Evolutionary conservation across 2,329 filamentous ascomycete genomes (phyloP).

Genomic region (Malbranchea cinnamomea): DNA sequence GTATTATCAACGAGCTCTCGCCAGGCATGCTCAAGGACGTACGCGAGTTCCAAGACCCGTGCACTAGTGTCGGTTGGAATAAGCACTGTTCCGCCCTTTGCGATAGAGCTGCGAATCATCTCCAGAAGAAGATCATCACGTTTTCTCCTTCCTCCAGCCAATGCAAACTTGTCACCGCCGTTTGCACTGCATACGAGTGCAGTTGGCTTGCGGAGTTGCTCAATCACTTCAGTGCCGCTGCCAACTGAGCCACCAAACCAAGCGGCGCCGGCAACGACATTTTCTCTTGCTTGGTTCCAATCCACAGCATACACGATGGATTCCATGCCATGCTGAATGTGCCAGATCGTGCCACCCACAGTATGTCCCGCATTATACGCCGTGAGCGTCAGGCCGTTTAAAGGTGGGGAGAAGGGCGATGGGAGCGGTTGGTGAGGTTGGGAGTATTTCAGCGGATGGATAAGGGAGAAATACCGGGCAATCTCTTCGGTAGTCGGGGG

Average conservation of each 20-base stretch:
- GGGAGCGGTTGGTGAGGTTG: constrained; percentile 84
- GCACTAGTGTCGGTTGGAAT: constrained; percentile 93
- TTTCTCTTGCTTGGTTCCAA: constrained; percentile 96
- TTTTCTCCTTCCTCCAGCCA: constrained; percentile 58
- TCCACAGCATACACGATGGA: constrained; percentile 96
- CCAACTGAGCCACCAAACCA: constrained; percentile 75
- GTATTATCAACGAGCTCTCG: constrained; percentile 44
- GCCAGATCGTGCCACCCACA: constrained; percentile 94
- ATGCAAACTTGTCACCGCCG: constrained; percentile 56
- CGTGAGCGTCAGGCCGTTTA: constrained; percentile 85
- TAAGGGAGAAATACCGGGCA: constrained; percentile 74
- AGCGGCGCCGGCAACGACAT: constrained; percentile 81
- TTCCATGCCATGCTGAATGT: constrained; percentile 90
- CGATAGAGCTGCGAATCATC: constrained; percentile 63
- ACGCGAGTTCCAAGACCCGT: constrained; percentile 81
- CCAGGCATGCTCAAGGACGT: constrained; percentile 87
- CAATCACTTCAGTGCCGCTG: constrained; percentile 78
- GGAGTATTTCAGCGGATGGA: constrained; percentile 89
- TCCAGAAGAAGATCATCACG: constrained; percentile 75
- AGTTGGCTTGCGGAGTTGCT: constrained; percentile 83
- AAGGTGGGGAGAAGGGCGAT: constrained; percentile 72
- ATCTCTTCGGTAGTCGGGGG: constrained; percentile 80
- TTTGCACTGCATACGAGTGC: constrained; percentile 84
- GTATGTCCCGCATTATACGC: constrained; percentile 96
- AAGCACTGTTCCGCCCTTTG: constrained; percentile 74